These are phyloP conservation scores for Suillus weaverae DNA, from an alignment of 768 basidiomycete genomes.

Conservation along the genomic window DNA sequence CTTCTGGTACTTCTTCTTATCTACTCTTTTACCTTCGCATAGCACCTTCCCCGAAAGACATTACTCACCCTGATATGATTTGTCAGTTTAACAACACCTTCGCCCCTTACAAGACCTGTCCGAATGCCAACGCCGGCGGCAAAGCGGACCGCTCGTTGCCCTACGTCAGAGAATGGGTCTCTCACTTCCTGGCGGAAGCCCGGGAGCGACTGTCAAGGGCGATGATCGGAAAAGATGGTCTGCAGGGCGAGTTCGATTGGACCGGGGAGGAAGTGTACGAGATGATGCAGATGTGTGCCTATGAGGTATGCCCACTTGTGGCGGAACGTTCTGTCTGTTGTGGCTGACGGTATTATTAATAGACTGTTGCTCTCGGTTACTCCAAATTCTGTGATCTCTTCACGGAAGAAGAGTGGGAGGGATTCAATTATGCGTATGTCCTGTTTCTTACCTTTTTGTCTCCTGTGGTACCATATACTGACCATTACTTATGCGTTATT, in stretches of 20 bases:
- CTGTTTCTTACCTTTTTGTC: neutral
- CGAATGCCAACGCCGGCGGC: conserved; percentile 49
- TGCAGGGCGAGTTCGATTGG: conserved; percentile 53
- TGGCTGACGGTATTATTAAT: conserved; percentile 4
- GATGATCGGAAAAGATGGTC: conserved; percentile 1
- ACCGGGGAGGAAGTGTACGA: conserved; percentile 68
- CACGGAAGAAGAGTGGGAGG: conserved; percentile 90
- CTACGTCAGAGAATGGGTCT: conserved; percentile 67
- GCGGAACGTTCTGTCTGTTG: neutral
- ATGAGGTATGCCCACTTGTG: conserved; percentile 54
- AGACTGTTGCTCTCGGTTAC: conserved; percentile 91
- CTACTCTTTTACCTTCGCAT: neutral
- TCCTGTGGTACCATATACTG: neutral
- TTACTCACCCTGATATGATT: neutral
- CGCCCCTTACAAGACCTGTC: conserved; percentile 81
- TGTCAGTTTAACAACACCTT: conserved; percentile 80
- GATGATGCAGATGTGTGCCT: conserved; percentile 83
- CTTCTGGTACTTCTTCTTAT: neutral
- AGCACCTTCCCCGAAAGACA: neutral
- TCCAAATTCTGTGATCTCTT: conserved; percentile 91
- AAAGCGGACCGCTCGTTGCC: conserved; percentile 59
- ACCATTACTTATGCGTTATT: neutral
- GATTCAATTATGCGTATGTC: conserved; percentile 78
- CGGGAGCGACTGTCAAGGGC: conserved; percentile 45
- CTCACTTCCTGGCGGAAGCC: conserved; percentile 70